A percentile compares a stretch with the other conserved stretches of the same genome.
Conservation (phyloP, 345 rosid genomes). For the Eucalyptus microcorys region DNA sequence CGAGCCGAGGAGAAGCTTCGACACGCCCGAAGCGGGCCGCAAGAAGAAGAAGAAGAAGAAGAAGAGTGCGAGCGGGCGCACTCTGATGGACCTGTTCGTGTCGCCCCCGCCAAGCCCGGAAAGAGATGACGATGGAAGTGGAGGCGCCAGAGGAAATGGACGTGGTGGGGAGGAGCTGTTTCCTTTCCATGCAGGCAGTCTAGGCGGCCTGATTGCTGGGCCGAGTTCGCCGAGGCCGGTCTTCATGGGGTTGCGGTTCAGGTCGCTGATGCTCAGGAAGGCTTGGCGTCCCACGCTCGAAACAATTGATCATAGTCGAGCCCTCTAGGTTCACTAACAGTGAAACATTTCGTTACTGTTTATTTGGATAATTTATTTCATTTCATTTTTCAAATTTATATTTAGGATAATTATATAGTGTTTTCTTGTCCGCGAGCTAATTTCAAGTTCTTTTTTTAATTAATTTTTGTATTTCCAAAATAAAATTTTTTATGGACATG, state of each 20-base stretch:
- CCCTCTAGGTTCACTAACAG: background rate
- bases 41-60: slow-evolving; percentile 35
- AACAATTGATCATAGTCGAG: background rate
- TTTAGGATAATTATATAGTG: background rate
- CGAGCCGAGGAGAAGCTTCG: background rate
- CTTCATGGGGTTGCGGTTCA: slow-evolving; percentile 58
- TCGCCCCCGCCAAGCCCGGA: slow-evolving; percentile 16
- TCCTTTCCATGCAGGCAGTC: background rate
- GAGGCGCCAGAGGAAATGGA: background rate
- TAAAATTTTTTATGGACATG: too few relatives aligned
- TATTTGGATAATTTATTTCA: background rate
- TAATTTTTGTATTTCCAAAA: too few relatives aligned
- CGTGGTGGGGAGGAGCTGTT: slow-evolving; percentile 4
- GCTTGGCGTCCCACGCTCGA: slow-evolving; percentile 78
- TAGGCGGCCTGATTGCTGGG: slow-evolving; percentile 15
- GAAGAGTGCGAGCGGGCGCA: slow-evolving; percentile 1
- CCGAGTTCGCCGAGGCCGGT: slow-evolving; percentile 31
- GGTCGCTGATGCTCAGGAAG: slow-evolving; percentile 33
- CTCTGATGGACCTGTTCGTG: slow-evolving; percentile 58
- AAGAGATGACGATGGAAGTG: background rate
- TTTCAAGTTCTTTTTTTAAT: background rate
- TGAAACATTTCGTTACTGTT: background rate
- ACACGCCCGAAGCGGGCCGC: background rate
- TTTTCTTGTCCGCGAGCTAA: background rate
- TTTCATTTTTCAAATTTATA: background rate